Evolutionary conservation across 129 eudicot genomes (phyloP).

Genomic region (Cynara cardunculus): DNA sequence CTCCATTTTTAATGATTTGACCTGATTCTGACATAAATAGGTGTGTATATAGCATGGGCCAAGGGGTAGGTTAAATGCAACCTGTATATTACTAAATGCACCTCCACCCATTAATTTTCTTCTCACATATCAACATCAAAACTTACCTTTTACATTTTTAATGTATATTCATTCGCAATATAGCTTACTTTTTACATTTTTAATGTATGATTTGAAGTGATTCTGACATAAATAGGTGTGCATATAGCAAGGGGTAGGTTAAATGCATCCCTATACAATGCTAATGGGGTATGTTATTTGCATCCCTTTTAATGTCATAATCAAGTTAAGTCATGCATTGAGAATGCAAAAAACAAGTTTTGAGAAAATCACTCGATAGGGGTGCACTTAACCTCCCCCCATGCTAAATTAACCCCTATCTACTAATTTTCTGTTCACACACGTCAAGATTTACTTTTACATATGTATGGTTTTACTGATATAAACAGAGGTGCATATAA

Average conservation of each 20-base stretch:
- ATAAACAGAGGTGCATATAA: background rate
- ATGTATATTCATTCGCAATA: too few species aligned
- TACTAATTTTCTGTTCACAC: background rate
- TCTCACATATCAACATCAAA: background rate
- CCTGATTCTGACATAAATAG: too few species aligned
- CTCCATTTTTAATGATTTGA: too few species aligned
- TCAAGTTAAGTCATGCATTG: too few species aligned
- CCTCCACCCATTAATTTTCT: background rate
- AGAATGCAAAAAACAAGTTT: too few species aligned
- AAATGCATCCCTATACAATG: background rate
- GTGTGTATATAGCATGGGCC: background rate
- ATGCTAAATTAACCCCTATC: background rate
- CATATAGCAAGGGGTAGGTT: too few species aligned
- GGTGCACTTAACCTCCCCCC: too few species aligned
- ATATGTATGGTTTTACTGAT: background rate
- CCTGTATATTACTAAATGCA: background rate
- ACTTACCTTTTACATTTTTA: background rate
- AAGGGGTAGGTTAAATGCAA: background rate
- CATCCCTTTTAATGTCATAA: too few species aligned
- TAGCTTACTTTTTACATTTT: background rate
- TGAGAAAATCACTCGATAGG: too few species aligned
- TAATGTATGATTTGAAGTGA: background rate
- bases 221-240: background rate
- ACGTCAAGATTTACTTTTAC: background rate
- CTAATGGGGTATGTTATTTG: too few species aligned